Base-by-base conservation (phyloP, 768 basidiomycete species). In the Boletus rubroflammeus region DNA sequence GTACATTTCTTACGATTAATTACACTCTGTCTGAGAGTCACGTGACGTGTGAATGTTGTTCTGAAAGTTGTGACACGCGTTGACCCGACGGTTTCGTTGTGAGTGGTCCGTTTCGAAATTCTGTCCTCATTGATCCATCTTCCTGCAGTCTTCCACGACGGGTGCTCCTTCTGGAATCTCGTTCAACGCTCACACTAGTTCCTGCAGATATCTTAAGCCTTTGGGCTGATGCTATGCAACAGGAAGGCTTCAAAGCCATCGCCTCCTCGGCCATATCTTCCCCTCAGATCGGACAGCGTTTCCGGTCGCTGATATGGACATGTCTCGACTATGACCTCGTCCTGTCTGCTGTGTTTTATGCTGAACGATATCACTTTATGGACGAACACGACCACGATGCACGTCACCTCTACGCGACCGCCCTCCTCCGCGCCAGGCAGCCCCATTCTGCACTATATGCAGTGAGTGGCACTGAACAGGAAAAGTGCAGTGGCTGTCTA, bases 341-440 rank as follows among this genome's bases (percentile, higher is more conserved):
- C 62, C 81, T 80, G 70, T 85, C 90, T 13, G 92, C 93, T 38
- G 81, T 91, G 43, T 96, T 96, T 76, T 90, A 90, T 74, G 90
- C 92, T 34, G 93, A 95, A 72, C 76, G 90, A 59, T 90, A 90
- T 68, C 87, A 80, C 67, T 81, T 83, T 38, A 73, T 90, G 69
- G 85, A 89, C 71, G 76, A 78, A 56, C 68, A 75, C 29, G 84
- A 82, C 70, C 93, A 95, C 67, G 85, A 90, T 66, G 84, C 90
- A 60, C 82, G 89, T 53, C 91, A 91, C 75, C 80, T 94, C 42
- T 90, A 90, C 77, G 90, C 92, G 59, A 85, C 81, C 40, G 78
- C 85, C 19, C 81, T 94, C 58, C 78, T 91, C 41, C 81, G 78
- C 6, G 79, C 83, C 60, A 81, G 80, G 52, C 86, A 88, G 65